Evolutionary conservation across 345 rosid genomes (phyloP), one percentile per base, ranked within the genome.

Genomic region (Salix dunnii): DNA sequence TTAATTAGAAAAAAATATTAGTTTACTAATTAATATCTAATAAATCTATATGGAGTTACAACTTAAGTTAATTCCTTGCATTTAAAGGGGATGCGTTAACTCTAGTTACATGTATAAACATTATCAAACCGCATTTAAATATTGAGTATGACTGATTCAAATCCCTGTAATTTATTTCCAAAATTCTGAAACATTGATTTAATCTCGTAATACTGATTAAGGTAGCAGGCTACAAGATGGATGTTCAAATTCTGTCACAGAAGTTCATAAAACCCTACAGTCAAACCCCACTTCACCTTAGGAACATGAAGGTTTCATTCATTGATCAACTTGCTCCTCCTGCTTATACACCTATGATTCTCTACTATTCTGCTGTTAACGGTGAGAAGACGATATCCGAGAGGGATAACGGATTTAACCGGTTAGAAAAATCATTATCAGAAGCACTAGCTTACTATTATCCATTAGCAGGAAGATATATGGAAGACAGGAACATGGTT

Each of bases 391-490:
- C 67, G 2, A 17, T 17, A 18, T 21, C 17, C 14, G 67, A 20
- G 28, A 43, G 27, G 28, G 46, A 66, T 30, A 42, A 46, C 20
- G 46, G 17, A 62, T 30, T 40, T 23, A 16, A n/a, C 3, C 36
- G 7, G 31, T 76, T 79, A 7, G 82, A 79, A 72, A 68, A 40
- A 4, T 84, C 85, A 6, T 16, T 62, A 18, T 77, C 85, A 2
- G 31, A 72, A n/a, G 28, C 76, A 4, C 70, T 85, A 48, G 1
- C 70, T 23, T 71, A 17, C 11, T 85, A 72, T 67, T 82, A 82
- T 68, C 86, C 86, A 14, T 55, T 85, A 66, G 81, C 84, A 0
- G 88, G 84, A 28, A 80, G 81, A 80, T 68, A 68, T 16, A 51
- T 74, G 18, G 61, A 17, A 36, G 78, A 72, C n/a, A 71, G 58